A percentile compares a stretch with the other conserved stretches of the same genome.
phyloP scores from a whole-genome alignment of 257 asterid species.

The Scutellaria baicalensis region DNA sequence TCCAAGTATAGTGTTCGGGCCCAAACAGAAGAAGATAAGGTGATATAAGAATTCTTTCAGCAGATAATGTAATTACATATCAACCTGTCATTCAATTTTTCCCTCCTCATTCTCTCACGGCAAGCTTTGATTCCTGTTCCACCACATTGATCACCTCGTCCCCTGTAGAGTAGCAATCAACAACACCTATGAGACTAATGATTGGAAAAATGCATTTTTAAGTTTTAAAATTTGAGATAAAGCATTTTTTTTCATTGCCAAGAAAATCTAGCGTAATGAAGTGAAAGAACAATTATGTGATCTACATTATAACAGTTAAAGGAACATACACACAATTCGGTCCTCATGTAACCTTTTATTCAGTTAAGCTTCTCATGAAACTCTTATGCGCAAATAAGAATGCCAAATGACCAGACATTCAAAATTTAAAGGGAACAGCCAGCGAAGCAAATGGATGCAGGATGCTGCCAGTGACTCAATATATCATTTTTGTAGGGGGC shows the following conservation, averaged over 20 bases:
- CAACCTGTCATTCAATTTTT: conserved; percentile 74
- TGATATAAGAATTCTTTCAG: not conserved
- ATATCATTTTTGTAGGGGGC: not conserved
- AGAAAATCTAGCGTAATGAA: not conserved
- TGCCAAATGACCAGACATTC: not conserved
- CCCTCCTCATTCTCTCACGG: conserved; percentile 87
- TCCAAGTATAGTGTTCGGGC: not conserved
- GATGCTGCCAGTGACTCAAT: not conserved
- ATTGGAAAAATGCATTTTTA: not conserved
- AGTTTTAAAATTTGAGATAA: not conserved
- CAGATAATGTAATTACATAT: not conserved
- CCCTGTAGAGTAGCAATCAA: conserved; percentile 36
- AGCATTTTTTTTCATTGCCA: not conserved
- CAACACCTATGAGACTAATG: not conserved
- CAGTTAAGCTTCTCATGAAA: not conserved
- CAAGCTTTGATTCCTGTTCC: conserved; percentile 69
- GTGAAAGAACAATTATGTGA: not conserved
- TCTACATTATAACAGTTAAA: not conserved
- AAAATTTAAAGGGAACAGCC: not conserved
- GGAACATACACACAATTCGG: not conserved
- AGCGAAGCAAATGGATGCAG: not conserved
- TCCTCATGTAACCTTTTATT: not conserved
- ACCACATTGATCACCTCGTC: conserved; percentile 48
- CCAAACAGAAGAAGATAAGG: not conserved
- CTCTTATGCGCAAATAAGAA: not conserved